phyloP scores from a whole-genome alignment of 2,329 filamentous ascomycete genomes.

The Aspergillus sp. region DNA sequence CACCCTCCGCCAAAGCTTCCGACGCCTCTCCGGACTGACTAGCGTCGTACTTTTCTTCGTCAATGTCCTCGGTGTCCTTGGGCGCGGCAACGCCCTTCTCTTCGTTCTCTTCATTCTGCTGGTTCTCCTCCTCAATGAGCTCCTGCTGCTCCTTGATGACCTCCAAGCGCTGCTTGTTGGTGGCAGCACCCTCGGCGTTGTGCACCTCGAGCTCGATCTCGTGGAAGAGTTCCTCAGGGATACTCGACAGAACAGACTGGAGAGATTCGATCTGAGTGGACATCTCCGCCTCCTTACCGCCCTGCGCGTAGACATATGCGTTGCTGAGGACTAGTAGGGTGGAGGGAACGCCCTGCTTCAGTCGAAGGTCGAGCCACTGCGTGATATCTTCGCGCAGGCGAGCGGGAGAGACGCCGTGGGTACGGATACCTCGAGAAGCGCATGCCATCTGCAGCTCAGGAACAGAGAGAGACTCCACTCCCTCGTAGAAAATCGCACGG shows the following conservation, averaged over 20 bases:
- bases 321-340: constrained; percentile 95
- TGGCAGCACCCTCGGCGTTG: constrained; percentile 92
- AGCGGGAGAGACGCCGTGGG: constrained; percentile 85
- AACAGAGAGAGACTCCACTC: constrained; percentile 89
- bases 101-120: constrained; percentile 81
- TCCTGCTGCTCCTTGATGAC: constrained; percentile 98
- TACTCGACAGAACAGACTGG: constrained; percentile 86
- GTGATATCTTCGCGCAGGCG: constrained; percentile 85
- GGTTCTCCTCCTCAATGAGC: constrained; percentile 93
- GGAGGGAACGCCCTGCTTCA: constrained; percentile 93
- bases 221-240: constrained; percentile 98
- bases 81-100: constrained; percentile 71
- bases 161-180: constrained; percentile 98
- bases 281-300: constrained; percentile 75
- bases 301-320: constrained; percentile 87
- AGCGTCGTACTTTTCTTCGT: constrained; percentile 67
- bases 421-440: constrained; percentile 86
- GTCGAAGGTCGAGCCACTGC: constrained; percentile 89
- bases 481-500: constrained; percentile 88
- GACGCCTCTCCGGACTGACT: constrained; percentile 49
- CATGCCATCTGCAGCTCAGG: constrained; percentile 89
- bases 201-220: constrained; percentile 98
- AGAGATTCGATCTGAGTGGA: constrained; percentile 89
- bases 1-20: constrained; percentile 42
- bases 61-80: constrained; percentile 87